phyloP scores from a whole-genome alignment of 2,329 filamentous ascomycete species.

The Didymella keratinophila region DNA sequence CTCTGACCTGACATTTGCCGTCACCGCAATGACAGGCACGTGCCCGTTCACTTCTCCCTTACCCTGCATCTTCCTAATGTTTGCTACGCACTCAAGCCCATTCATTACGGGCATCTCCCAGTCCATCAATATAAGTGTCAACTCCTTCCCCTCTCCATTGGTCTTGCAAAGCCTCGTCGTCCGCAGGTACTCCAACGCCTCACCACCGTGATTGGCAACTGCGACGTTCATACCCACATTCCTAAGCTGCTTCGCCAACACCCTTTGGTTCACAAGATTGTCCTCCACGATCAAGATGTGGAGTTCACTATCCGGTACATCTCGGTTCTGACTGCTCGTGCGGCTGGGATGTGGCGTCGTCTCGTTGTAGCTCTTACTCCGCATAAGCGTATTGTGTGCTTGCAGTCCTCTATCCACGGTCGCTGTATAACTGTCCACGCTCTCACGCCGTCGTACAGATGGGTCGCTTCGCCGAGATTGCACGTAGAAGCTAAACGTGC shows the following conservation, averaged over 20 bases:
- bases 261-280: constrained; percentile 53
- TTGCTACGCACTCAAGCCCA: constrained; percentile 36
- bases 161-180: constrained; percentile 34
- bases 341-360: neutral
- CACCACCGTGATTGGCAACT: constrained; percentile 51
- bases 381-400: constrained; percentile 19
- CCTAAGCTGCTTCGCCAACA: constrained; percentile 51
- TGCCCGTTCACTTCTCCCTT: constrained; percentile 32
- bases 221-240: constrained; percentile 48
- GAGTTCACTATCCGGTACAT: constrained; percentile 20
- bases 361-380: constrained; percentile 19
- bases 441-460: constrained; percentile 13
- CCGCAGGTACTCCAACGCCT: constrained; percentile 48
- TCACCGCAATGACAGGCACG: constrained; percentile 45
- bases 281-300: constrained; percentile 49
- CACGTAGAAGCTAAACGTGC: constrained; percentile 46
- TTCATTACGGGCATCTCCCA: constrained; percentile 49
- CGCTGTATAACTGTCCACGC: neutral
- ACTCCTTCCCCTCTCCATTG: constrained; percentile 19
- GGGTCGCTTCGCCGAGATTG: constrained; percentile 28
- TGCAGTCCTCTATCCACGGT: constrained; percentile 22
- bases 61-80: constrained; percentile 38
- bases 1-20: constrained; percentile 46
- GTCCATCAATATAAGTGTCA: constrained; percentile 43
- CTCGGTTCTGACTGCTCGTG: neutral